phyloP scores from a whole-genome alignment of 1,139 yeast species.

The Blastobotrys petasosporus region DNA sequence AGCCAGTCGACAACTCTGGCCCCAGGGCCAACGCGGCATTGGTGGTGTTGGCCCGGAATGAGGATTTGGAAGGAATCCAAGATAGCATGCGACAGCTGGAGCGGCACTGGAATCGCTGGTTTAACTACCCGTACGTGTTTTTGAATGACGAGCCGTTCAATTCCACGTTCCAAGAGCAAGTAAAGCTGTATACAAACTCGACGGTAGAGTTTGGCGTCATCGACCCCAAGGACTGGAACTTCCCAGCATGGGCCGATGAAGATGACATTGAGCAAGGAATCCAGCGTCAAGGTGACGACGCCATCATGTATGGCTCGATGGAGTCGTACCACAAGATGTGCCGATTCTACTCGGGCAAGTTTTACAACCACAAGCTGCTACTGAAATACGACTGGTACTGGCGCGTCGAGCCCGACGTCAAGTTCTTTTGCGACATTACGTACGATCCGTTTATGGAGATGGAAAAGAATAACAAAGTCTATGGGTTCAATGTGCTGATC shows the following conservation, averaged over 20 bases:
- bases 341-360: constrained; percentile 59
- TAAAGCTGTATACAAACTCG: constrained; percentile 43
- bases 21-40: constrained; percentile 69
- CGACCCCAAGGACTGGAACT: constrained; percentile 51
- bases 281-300: constrained; percentile 38
- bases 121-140: constrained; percentile 76
- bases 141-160: constrained; percentile 66
- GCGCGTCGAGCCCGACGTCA: constrained; percentile 72
- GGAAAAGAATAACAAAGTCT: constrained; percentile 55
- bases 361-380: constrained; percentile 57
- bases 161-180: constrained; percentile 45
- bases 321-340: constrained; percentile 74
- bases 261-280: constrained; percentile 37
- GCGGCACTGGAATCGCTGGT: constrained; percentile 57
- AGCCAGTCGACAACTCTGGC: constrained; percentile 29
- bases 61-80: constrained; percentile 47
- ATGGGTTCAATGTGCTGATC: constrained; percentile 62
- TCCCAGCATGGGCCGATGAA: constrained; percentile 53
- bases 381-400: constrained; percentile 58
- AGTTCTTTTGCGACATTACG: constrained; percentile 58
- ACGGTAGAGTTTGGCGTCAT: constrained; percentile 55
- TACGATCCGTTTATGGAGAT: constrained; percentile 74
- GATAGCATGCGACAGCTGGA: constrained; percentile 56
- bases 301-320: constrained; percentile 57
- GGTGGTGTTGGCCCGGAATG: constrained; percentile 61